A percentile compares a stretch with the other conserved stretches of the same genome.
These are phyloP conservation scores for Trichoderma reesei DNA, from an alignment of 495 filamentous ascomycete genomes.

Conservation along the genomic window DNA sequence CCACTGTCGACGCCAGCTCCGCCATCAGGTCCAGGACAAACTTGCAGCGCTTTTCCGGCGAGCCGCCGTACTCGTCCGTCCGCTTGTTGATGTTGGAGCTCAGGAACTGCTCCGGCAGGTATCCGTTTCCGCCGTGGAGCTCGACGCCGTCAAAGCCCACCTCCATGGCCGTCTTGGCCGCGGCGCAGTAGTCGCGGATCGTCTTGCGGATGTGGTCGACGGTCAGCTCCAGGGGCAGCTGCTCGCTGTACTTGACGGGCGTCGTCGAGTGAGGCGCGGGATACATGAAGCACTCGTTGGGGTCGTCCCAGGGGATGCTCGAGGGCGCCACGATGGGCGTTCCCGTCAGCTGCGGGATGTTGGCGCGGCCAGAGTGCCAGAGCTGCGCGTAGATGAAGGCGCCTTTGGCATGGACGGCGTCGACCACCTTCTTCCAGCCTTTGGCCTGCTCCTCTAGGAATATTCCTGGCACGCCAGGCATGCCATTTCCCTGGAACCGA, in stretches of 20 bases:
- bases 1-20: constrained; percentile 26
- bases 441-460: constrained; percentile 35
- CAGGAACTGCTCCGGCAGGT: constrained; percentile 47
- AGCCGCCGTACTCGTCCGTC: constrained; percentile 43
- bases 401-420: constrained; percentile 44
- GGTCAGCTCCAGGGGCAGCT: constrained; percentile 34
- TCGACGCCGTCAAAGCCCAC: constrained; percentile 47
- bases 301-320: constrained; percentile 13
- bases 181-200: constrained; percentile 26
- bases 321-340: constrained; percentile 13
- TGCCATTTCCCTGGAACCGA: constrained; percentile 10
- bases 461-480: constrained; percentile 42
- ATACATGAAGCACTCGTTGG: not conserved
- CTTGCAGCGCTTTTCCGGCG: constrained; percentile 39
- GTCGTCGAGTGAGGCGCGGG: constrained; percentile 14
- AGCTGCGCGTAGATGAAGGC: constrained; percentile 45
- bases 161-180: constrained; percentile 27
- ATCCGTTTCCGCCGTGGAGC: constrained; percentile 47
- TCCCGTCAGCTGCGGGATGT: constrained; percentile 36
- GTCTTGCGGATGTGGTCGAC: constrained; percentile 34
- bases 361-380: constrained; percentile 43
- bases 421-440: constrained; percentile 42
- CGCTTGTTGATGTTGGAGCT: constrained; percentile 41
- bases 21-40: constrained; percentile 38
- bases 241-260: constrained; percentile 3